Base-by-base conservation (phyloP, 768 basidiomycete species). In the Lentinula boryana region DNA sequence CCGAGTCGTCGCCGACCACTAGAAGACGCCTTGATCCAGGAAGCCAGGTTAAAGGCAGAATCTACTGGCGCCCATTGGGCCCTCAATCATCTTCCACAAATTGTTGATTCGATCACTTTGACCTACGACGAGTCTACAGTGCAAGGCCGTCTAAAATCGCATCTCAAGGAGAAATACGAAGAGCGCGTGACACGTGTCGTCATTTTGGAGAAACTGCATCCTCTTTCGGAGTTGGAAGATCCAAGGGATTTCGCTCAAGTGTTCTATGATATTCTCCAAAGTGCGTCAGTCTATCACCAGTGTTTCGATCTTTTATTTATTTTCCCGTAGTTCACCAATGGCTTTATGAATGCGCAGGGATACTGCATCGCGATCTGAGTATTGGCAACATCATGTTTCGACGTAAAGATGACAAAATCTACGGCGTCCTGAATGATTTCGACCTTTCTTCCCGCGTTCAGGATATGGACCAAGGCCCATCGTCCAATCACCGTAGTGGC, bases 331-430 rank as follows among this genome's bases (percentile, higher is more conserved):
- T 35, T 15, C 54, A 64, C 43, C 44, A 41, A 43, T 38, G 32
- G 46, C 49, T 59, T 3, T 63, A 60, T 44, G 58, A 64, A 36
- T 12, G 60, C 13, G 36, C 58, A 31, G 21, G 48, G 2, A 65
- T 65, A 38, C 54, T 62, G 10, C 64, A 65, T 62, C 54, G 57
- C 21, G 64, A 65, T 43, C 62, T 65, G 16, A 65, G 64, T 41
- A 31, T 46, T 6, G 46, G 51, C 33, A 65, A 65, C 43, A 44
- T 65, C 23, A 61, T 65, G 64, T 33, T 50, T 49, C 27, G 62
- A 40, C 55, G 63, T 16, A 15, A 36, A 46, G 50, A 69, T 56
- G 36, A 51, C 60, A 43, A 62, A n/a, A 32, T 51, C 27, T 54
- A 53, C 41, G 56, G 56, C 61, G 62, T 63, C 33, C 46, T 63